Percentiles rank a stretch among this genome's conserved stretches.
phyloP scores from a whole-genome alignment of 2,329 filamentous ascomycete species.

The Paracoccidioides lutzii region DNA sequence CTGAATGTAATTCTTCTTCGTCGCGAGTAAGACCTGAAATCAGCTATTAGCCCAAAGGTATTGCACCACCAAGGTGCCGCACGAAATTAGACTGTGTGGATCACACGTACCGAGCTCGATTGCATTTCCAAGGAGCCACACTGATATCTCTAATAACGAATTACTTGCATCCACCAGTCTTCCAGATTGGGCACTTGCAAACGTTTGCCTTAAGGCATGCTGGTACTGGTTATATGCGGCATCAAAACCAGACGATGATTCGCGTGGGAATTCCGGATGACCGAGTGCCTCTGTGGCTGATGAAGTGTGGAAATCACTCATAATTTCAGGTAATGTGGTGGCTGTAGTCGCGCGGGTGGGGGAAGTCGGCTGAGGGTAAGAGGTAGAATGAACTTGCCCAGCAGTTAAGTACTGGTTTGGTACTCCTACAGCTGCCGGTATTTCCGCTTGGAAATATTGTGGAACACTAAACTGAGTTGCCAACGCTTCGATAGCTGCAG shows the following conservation, averaged over 20 bases:
- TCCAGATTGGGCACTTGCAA: constrained; percentile 55
- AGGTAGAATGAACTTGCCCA: constrained; percentile 41
- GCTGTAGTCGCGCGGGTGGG: constrained; percentile 38
- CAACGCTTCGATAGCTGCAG: constrained; percentile 65
- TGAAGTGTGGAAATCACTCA: constrained; percentile 36
- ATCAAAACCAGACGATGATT: constrained; percentile 40
- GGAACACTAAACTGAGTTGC: constrained; percentile 53
- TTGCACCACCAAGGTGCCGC: constrained; percentile 13
- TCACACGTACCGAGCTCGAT: constrained; percentile 49
- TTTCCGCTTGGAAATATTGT: constrained; percentile 60
- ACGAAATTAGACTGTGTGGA: constrained; percentile 1
- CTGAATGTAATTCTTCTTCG: constrained; percentile 59
- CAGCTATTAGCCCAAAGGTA: constrained; percentile 14
- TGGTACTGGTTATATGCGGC: constrained; percentile 56
- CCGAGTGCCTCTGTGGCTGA: constrained; percentile 27
- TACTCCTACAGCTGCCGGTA: constrained; percentile 51
- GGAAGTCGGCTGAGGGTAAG: constrained; percentile 50
- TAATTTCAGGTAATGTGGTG: constrained; percentile 40
- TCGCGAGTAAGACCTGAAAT: constrained; percentile 68
- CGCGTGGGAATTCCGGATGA: constrained; percentile 17
- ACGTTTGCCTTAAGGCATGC: constrained; percentile 47
- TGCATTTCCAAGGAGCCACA: constrained; percentile 54
- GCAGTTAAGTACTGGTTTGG: constrained; percentile 52
- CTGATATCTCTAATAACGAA: constrained; percentile 48
- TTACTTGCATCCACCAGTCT: constrained; percentile 46